Conservation (phyloP, 2,329 filamentous ascomycete genomes). For the Colletotrichum sojae region DNA sequence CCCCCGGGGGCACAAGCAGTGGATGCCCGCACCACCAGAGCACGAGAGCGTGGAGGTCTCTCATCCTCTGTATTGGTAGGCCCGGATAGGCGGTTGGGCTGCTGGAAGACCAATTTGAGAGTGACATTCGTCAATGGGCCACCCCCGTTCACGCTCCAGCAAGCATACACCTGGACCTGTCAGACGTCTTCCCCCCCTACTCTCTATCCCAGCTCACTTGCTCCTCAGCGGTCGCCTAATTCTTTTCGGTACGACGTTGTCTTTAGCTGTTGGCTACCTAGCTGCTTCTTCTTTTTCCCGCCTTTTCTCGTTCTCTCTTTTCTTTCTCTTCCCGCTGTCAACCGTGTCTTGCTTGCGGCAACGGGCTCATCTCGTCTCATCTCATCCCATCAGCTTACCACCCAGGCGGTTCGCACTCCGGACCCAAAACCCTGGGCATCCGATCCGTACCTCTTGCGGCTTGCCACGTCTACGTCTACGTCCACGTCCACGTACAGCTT, state of each 20-base stretch:
- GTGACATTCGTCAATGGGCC: constrained; percentile 16
- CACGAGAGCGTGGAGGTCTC: too few relatives aligned
- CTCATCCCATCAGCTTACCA: neutral
- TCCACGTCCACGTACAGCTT: too few relatives aligned
- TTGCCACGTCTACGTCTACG: neutral
- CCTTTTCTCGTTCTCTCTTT: neutral
- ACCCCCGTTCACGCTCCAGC: neutral
- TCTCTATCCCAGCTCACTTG: neutral
- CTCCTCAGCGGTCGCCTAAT: neutral
- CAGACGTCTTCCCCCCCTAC: neutral
- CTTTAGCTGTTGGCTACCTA: too few relatives aligned
- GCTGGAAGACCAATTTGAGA: constrained; percentile 20
- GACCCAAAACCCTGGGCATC: neutral
- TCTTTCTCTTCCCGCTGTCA: constrained; percentile 10
- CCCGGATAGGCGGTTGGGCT: too few relatives aligned
- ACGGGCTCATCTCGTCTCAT: neutral
- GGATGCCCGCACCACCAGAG: too few relatives aligned
- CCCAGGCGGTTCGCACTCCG: neutral
- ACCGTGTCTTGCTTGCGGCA: constrained; percentile 4
- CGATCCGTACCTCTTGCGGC: constrained; percentile 4
- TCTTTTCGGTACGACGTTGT: too few relatives aligned
- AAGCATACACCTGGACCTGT: constrained; percentile 1
- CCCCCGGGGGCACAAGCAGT: neutral
- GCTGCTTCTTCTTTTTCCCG: neutral
- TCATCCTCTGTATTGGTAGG: too few relatives aligned